Evolutionary conservation across 1,284 basidiomycete species (phyloP).

Genomic region (Tilletia setariae): DNA sequence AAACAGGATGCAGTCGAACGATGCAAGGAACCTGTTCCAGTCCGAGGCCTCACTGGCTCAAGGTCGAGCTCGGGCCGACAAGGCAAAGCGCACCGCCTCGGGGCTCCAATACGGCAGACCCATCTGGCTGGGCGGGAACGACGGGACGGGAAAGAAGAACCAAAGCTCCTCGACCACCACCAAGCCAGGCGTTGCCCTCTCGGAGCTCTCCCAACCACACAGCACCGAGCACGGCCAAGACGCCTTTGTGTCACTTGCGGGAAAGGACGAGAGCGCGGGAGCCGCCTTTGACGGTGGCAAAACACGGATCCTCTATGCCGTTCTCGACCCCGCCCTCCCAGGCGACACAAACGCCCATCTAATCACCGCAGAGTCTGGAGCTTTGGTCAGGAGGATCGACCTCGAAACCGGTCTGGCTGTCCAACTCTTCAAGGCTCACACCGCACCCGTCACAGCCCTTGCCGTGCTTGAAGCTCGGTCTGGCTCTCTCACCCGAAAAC

Average conservation of each 20-base stretch:
- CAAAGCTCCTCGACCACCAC: slow-evolving; percentile 17
- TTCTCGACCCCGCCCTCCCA: neutral
- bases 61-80: slow-evolving; percentile 25
- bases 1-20: slow-evolving; percentile 28
- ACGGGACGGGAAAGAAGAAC: neutral
- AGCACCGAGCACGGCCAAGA: neutral
- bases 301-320: slow-evolving; percentile 19
- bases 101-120: slow-evolving; percentile 24
- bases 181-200: slow-evolving; percentile 4
- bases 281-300: slow-evolving; percentile 27
- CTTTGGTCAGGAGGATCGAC: slow-evolving; percentile 24
- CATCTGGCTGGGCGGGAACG: slow-evolving; percentile 25
- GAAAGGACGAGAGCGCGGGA: slow-evolving; percentile 17
- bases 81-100: slow-evolving; percentile 26
- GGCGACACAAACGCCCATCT: slow-evolving; percentile 10
- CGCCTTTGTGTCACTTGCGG: slow-evolving; percentile 6
- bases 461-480: slow-evolving; percentile 17
- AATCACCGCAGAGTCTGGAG: slow-evolving; percentile 27
- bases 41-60: slow-evolving; percentile 31
- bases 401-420: slow-evolving; percentile 22
- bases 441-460: slow-evolving; percentile 26
- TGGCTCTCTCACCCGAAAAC: slow-evolving; percentile 15
- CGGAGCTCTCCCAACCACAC: neutral
- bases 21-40: slow-evolving; percentile 31
- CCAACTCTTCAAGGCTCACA: slow-evolving; percentile 25